These are phyloP conservation scores for Colletotrichum sp. DNA, from an alignment of 2,329 filamentous ascomycete genomes.

Conservation along the genomic window DNA sequence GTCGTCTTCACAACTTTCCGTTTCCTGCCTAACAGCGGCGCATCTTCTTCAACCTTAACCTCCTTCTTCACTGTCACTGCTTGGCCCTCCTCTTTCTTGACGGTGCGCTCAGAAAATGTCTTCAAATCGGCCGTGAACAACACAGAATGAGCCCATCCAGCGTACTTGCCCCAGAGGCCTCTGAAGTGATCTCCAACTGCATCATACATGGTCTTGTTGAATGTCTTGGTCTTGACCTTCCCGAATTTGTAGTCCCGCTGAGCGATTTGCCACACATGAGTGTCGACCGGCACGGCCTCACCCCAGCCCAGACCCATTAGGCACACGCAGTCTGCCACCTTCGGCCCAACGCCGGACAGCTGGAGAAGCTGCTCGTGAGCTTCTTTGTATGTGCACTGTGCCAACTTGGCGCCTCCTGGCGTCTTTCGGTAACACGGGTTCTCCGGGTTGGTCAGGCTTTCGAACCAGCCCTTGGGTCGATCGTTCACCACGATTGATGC, in stretches of 20 bases:
- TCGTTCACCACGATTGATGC: conserved; percentile 75
- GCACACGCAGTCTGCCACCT: conserved; percentile 96
- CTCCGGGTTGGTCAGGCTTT: conserved; percentile 78
- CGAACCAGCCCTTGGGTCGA: conserved; percentile 76
- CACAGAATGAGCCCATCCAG: conserved; percentile 97
- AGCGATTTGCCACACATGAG: conserved; percentile 98
- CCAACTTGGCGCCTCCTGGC: conserved; percentile 48
- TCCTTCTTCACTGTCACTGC: conserved; percentile 27
- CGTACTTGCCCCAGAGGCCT: conserved; percentile 87
- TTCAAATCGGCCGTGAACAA: conserved; percentile 92
- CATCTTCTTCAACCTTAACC: conserved; percentile 33
- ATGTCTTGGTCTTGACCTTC: conserved; percentile 78
- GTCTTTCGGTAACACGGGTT: conserved; percentile 60
- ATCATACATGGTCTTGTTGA: conserved; percentile 89
- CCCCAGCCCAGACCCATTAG: conserved; percentile 97
- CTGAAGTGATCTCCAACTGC: conserved; percentile 91
- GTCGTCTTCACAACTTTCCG: conserved; percentile 19
- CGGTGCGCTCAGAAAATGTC: conserved; percentile 75
- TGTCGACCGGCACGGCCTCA: conserved; percentile 94
- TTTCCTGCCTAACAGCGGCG: conserved; percentile 11
- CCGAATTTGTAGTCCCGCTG: conserved; percentile 95
- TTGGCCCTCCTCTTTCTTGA: conserved; percentile 25
- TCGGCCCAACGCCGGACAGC: conserved; percentile 90
- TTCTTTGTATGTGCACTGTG: conserved; percentile 69
- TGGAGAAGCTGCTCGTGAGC: conserved; percentile 82